A percentile compares a stretch with the other conserved stretches of the same genome.
Evolutionary conservation across 1,284 basidiomycete species (phyloP).

Genomic region (Macrocystidia cucumis): DNA sequence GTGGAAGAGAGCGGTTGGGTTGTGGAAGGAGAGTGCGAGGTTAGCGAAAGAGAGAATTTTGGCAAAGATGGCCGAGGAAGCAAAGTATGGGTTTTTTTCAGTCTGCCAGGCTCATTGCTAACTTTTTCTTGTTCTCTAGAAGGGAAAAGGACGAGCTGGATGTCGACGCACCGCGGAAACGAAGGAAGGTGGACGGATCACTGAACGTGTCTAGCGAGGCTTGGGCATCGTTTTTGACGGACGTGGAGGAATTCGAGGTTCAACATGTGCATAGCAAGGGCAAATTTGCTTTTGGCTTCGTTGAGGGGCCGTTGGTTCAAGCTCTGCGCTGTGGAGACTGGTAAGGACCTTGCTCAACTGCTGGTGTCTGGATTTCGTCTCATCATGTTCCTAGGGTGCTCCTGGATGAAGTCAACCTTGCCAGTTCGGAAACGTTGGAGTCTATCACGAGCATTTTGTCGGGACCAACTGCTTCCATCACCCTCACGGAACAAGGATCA

Average conservation of each 20-base stretch:
- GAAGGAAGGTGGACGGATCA: constrained; percentile 57
- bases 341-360: too few relatives aligned
- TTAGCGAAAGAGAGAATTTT: constrained; percentile 60
- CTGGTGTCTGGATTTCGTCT: too few relatives aligned
- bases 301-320: constrained; percentile 94
- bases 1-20: constrained; percentile 79
- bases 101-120: constrained; percentile 1
- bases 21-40: constrained; percentile 80
- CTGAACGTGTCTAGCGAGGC: constrained; percentile 39
- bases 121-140: constrained; percentile 9
- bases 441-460: constrained; percentile 85
- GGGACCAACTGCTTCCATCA: constrained; percentile 83
- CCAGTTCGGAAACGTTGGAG: constrained; percentile 92
- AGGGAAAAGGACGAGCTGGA: constrained; percentile 20
- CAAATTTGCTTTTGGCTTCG: constrained; percentile 90
- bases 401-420: constrained; percentile 95
- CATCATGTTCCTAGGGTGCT: constrained; percentile 67
- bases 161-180: constrained; percentile 57
- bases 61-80: constrained; percentile 33
- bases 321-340: constrained; percentile 89
- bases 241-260: constrained; percentile 78
- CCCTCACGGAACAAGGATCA: constrained; percentile 91
- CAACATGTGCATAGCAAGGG: constrained; percentile 82
- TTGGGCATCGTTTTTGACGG: constrained; percentile 72
- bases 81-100: constrained; percentile 27